A percentile compares a stretch with the other conserved stretches of the same genome.
Conservation (phyloP, 495 filamentous ascomycete species). For the Paragyromitra xinjiangensis region DNA sequence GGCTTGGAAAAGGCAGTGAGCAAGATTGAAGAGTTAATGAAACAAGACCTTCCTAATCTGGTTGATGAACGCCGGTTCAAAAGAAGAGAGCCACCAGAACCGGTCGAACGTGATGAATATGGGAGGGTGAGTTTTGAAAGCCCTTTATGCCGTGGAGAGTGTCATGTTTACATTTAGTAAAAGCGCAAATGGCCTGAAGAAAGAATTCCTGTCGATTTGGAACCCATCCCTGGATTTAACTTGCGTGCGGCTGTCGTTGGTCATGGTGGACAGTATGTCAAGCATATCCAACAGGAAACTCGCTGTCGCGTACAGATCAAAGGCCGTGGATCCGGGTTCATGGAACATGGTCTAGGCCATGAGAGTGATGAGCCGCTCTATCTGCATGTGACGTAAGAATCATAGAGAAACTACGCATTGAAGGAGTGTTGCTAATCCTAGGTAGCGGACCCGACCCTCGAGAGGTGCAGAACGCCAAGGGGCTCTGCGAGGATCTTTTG, state of each 20-base stretch:
- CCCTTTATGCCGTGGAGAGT: background rate
- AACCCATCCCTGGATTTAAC: conserved; percentile 95
- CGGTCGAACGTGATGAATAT: conserved; percentile 92
- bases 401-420: conserved; percentile 1
- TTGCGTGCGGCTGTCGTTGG: conserved; percentile 94
- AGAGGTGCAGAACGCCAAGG: conserved; percentile 86
- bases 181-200: conserved; percentile 99
- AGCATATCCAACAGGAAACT: conserved; percentile 95
- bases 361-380: conserved; percentile 97
- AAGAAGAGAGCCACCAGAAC: conserved; percentile 78
- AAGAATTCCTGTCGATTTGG: conserved; percentile 86
- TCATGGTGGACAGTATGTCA: conserved; percentile 90
- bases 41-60: conserved; percentile 92
- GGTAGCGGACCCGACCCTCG: conserved; percentile 82
- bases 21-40: conserved; percentile 92
- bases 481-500: conserved; percentile 86
- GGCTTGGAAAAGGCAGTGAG: conserved; percentile 86
- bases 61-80: conserved; percentile 96
- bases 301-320: conserved; percentile 97
- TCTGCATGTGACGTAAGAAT: conserved; percentile 86
- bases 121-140: conserved; percentile 73
- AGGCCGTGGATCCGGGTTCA: conserved; percentile 93
- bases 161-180: conserved; percentile 57
- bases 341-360: conserved; percentile 79
- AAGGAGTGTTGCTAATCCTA: conserved; percentile 56